phyloP scores from a whole-genome alignment of 2,329 filamentous ascomycete species.

The Beauveria caledonica region DNA sequence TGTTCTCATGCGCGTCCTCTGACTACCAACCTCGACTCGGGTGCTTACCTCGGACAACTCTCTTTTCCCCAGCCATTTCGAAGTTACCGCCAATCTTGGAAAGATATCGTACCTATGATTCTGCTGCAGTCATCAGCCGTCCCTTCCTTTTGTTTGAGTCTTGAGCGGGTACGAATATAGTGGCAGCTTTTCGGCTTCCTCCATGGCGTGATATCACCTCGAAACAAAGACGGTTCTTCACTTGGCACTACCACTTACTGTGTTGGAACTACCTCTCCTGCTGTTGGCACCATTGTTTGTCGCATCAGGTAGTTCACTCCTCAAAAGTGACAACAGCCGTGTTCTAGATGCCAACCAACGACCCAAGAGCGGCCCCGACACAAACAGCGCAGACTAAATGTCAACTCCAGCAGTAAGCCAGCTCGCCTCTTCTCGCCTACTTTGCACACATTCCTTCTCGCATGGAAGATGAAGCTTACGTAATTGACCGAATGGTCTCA shows the following conservation, averaged over 20 bases:
- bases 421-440: not conserved
- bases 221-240: not conserved
- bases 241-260: not conserved
- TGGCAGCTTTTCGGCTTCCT: not conserved
- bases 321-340: not conserved
- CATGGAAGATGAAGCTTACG: no score
- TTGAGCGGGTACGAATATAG: slow-evolving; percentile 3
- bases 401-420: slow-evolving; percentile 24
- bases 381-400: slow-evolving; percentile 21
- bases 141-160: slow-evolving; percentile 5
- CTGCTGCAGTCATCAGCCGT: not conserved
- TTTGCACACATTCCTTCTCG: not conserved
- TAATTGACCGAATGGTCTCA: not conserved
- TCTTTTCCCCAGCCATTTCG: not conserved
- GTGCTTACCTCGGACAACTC: not conserved
- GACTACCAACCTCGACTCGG: slow-evolving; percentile 8
- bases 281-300: no score
- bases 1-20: not conserved
- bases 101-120: slow-evolving; percentile 5
- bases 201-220: slow-evolving; percentile 1
- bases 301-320: not conserved
- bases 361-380: not conserved
- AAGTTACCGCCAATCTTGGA: not conserved
- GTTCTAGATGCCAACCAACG: not conserved
- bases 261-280: not conserved